phyloP scores from a whole-genome alignment of 2,329 filamentous ascomycete genomes.

The Daldinia sp. region DNA sequence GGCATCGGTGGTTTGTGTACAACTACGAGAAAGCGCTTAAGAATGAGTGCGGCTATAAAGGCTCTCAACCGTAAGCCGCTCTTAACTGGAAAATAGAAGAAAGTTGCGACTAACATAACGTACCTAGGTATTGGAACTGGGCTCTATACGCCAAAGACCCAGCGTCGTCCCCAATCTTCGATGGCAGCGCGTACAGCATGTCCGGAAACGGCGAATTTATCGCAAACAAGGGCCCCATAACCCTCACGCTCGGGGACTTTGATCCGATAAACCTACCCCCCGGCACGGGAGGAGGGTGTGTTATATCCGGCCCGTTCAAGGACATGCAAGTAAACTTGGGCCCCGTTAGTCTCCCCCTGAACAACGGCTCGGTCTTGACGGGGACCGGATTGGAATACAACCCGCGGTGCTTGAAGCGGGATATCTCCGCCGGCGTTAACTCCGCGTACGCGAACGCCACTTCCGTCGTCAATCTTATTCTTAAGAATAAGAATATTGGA shows the following conservation, averaged over 20 bases:
- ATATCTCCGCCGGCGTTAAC: constrained; percentile 38
- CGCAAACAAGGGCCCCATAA: constrained; percentile 27
- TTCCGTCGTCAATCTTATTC: constrained; percentile 39
- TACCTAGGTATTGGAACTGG: constrained; percentile 56
- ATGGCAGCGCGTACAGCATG: constrained; percentile 55
- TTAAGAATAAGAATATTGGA: constrained; percentile 38
- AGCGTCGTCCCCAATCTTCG: constrained; percentile 55
- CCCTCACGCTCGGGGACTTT: constrained; percentile 11
- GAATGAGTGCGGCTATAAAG: constrained; percentile 39
- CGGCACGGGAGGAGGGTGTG: constrained; percentile 59
- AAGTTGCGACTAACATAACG: background rate
- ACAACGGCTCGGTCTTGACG: constrained; percentile 22
- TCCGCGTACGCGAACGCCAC: constrained; percentile 35
- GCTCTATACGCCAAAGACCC: constrained; percentile 48
- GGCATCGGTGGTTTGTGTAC: constrained; percentile 39
- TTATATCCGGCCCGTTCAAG: constrained; percentile 53
- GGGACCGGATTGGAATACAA: constrained; percentile 44
- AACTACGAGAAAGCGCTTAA: constrained; percentile 38
- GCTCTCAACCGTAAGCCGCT: constrained; percentile 36
- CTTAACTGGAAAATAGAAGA: background rate
- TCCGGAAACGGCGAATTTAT: constrained; percentile 50
- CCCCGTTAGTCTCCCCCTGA: constrained; percentile 38
- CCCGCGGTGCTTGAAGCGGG: constrained; percentile 48
- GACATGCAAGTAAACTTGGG: constrained; percentile 46
- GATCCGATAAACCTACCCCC: constrained; percentile 46